These are phyloP conservation scores for Leishmania lainsoni DNA, from an alignment of 208 protist species.

Conservation along the genomic window DNA sequence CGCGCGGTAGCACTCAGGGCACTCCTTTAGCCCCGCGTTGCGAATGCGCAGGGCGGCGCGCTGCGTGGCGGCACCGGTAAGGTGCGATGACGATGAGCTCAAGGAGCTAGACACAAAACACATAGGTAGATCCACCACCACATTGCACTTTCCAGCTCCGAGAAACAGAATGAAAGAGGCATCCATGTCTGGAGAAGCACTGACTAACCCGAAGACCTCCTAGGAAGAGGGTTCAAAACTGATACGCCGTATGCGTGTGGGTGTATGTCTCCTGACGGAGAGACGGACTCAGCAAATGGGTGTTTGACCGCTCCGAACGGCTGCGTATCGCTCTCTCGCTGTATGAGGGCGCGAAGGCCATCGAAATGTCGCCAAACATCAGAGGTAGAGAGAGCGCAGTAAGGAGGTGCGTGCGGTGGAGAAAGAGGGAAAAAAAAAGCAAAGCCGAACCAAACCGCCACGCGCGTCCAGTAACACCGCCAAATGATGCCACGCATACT, in stretches of 20 bases:
- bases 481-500: background rate
- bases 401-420: background rate
- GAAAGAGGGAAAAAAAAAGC: background rate
- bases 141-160: constrained; percentile 32
- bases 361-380: background rate
- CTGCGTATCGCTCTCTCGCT: background rate
- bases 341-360: background rate
- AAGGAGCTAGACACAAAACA: background rate
- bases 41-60: constrained; percentile 32
- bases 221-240: background rate
- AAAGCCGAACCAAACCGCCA: background rate
- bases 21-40: constrained; percentile 20
- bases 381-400: background rate
- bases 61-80: constrained; percentile 4
- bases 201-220: background rate
- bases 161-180: constrained; percentile 22
- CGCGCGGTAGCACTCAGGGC: constrained; percentile 31
- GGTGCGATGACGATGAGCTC: background rate
- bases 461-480: background rate
- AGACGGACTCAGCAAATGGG: background rate
- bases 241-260: background rate
- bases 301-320: background rate
- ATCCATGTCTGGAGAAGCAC: background rate
- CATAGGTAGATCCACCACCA: constrained; percentile 34
- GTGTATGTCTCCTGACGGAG: background rate